Evolutionary conservation across 176 grass and related monocot genomes (phyloP).

Genomic region (Chrysopogon serrulatus): DNA sequence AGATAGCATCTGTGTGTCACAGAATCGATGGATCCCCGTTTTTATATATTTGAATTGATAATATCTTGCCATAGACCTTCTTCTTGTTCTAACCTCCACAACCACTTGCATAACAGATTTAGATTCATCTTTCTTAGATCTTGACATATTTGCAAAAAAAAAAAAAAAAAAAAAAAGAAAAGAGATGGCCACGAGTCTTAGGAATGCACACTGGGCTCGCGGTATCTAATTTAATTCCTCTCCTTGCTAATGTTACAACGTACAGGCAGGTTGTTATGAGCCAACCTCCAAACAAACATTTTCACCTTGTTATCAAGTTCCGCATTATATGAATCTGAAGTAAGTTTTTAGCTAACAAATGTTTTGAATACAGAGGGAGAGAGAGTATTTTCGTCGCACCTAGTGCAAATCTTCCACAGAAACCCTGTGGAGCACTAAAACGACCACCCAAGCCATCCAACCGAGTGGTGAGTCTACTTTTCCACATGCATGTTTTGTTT

Average conservation of each 20-base stretch:
- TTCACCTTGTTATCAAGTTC: not conserved
- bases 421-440: constrained; percentile 43
- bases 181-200: not conserved
- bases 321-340: not conserved
- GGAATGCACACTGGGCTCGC: not conserved
- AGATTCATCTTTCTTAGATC: too few species aligned
- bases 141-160: not conserved
- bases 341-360: constrained; percentile 2
- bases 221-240: not conserved
- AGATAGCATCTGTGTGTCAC: too few species aligned
- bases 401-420: constrained; percentile 44
- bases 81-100: too few species aligned
- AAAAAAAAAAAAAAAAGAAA: not conserved
- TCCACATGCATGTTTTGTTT: not conserved
- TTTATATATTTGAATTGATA: too few species aligned
- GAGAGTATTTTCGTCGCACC: constrained; percentile 79
- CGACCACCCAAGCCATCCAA: constrained; percentile 50
- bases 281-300: not conserved
- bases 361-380: constrained; percentile 63
- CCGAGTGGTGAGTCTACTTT: constrained; percentile 10
- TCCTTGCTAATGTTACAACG: not conserved
- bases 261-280: not conserved
- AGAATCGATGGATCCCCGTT: too few species aligned
- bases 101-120: too few species aligned
- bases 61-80: too few species aligned